phyloP scores from a whole-genome alignment of 2,329 filamentous ascomycete genomes.

The Alternaria sp. region DNA sequence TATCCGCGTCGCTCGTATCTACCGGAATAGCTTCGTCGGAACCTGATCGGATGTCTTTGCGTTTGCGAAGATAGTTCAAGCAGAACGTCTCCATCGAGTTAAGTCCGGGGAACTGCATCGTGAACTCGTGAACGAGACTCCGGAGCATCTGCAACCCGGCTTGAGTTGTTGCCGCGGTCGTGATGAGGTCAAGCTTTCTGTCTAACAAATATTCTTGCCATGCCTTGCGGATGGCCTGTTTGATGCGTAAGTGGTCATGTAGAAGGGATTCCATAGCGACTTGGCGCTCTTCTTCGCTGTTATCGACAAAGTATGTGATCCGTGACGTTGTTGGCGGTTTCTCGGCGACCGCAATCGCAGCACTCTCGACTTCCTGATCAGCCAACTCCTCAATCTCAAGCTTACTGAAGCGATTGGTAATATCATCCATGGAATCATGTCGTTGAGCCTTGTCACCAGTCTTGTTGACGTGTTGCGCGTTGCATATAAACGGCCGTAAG shows the following conservation, averaged over 20 bases:
- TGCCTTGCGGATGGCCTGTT: no score
- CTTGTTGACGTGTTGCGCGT: neutral
- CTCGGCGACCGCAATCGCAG: neutral
- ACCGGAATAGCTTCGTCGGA: no score
- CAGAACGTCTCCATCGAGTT: neutral
- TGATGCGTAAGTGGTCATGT: no score
- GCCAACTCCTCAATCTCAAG: neutral
- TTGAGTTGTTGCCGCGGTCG: neutral
- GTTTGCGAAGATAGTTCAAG: neutral
- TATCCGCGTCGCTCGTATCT: no score
- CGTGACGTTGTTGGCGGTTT: neutral
- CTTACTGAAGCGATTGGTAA: neutral
- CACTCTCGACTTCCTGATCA: neutral
- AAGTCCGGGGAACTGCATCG: neutral
- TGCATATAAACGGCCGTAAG: neutral
- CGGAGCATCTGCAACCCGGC: neutral
- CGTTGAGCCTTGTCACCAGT: neutral
- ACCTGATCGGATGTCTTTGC: no score
- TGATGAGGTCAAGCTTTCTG: neutral
- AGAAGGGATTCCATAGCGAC: neutral
- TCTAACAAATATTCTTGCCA: no score
- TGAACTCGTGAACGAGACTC: neutral
- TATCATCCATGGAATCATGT: neutral
- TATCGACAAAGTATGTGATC: neutral
- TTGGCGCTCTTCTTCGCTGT: neutral